These are phyloP conservation scores for Suillus bovinus DNA, from an alignment of 768 basidiomycete genomes.

Conservation along the genomic window DNA sequence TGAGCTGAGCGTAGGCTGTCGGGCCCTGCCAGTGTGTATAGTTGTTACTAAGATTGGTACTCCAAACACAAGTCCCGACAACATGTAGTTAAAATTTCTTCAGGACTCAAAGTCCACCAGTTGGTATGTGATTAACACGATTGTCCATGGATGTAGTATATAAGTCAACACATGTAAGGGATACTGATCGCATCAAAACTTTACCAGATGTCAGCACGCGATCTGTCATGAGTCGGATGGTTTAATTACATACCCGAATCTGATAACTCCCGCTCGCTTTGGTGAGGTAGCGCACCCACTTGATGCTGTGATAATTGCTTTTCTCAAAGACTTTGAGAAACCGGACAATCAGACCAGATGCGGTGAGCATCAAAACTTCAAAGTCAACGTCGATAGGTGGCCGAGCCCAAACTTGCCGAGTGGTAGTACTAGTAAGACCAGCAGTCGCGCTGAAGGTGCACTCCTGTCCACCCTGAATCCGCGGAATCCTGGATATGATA, in stretches of 20 bases:
- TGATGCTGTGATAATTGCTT: constrained; percentile 89
- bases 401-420: constrained; percentile 94
- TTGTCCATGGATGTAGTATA: constrained; percentile 11
- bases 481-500: constrained; percentile 67
- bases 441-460: constrained; percentile 83
- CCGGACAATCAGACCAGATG: constrained; percentile 92
- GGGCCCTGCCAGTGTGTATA: constrained; percentile 11
- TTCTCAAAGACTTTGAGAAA: constrained; percentile 99
- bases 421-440: constrained; percentile 82
- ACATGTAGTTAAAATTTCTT: constrained; percentile 6
- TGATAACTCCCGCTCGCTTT: constrained; percentile 95
- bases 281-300: constrained; percentile 94
- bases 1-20: background rate
- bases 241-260: constrained; percentile 69
- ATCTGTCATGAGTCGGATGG: background rate
- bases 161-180: constrained; percentile 19
- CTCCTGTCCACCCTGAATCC: constrained; percentile 92
- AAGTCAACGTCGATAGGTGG: constrained; percentile 99
- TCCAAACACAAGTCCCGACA: constrained; percentile 5
- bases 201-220: constrained; percentile 1
- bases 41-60: constrained; percentile 28
- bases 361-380: constrained; percentile 98
- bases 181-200: constrained; percentile 31
- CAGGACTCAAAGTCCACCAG: constrained; percentile 11
- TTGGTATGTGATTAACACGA: constrained; percentile 26